These are phyloP conservation scores for Sechiopsis laciniata DNA, from an alignment of 306 rosid species.

Conservation along the genomic window DNA sequence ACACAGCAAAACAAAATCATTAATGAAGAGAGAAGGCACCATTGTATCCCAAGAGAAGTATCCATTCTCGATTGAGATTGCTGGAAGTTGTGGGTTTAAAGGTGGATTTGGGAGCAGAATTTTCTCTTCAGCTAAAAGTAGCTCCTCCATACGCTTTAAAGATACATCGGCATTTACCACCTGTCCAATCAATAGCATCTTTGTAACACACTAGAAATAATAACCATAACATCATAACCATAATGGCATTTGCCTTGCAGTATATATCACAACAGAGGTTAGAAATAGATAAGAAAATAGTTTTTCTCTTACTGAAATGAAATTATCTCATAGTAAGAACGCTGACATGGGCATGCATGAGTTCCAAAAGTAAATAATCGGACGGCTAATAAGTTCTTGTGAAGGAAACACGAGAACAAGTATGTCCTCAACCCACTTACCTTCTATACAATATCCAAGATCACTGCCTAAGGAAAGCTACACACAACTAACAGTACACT, in stretches of 20 bases:
- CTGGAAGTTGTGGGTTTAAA: conserved; percentile 63
- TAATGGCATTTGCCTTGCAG: neutral
- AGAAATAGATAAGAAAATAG: neutral
- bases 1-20: neutral
- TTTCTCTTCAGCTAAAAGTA: conserved; percentile 80
- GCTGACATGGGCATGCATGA: neutral
- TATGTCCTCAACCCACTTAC: neutral
- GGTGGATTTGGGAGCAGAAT: conserved; percentile 83
- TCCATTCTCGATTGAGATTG: conserved; percentile 79
- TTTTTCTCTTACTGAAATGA: neutral
- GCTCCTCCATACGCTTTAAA: conserved; percentile 74
- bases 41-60: conserved; percentile 81
- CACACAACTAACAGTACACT: too few species aligned
- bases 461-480: neutral
- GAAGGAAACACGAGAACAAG: neutral
- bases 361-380: neutral
- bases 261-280: neutral
- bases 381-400: neutral
- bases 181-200: conserved; percentile 29
- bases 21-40: conserved; percentile 34
- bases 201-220: conserved; percentile 6
- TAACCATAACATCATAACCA: neutral
- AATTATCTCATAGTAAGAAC: neutral
- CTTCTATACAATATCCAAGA: neutral
- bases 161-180: conserved; percentile 93